Base-by-base conservation (phyloP, 2,329 filamentous ascomycete species). In the Talaromyces marneffei region DNA sequence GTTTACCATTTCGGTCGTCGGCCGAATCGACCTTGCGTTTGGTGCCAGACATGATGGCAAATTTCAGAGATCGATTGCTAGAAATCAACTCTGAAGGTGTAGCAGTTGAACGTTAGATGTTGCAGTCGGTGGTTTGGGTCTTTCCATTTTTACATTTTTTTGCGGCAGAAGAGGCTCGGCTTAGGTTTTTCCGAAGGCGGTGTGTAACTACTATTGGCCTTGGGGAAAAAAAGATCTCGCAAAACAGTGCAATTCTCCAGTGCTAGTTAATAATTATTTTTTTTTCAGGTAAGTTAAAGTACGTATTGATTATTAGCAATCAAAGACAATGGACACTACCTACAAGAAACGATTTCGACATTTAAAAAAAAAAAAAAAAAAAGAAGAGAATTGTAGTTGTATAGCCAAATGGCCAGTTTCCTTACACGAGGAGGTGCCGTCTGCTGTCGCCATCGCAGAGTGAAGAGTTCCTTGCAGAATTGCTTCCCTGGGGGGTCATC, bases 381-480 rank as follows among this genome's bases (percentile, higher is more conserved):
- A 72, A 67, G 65, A 66, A 64, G 67, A 70, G 66, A 66, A 62
- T 64, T 66, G 68, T 61, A 65, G 75, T 77, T 65, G 74, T 72
- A 66, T 64, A 70, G 66, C 72, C 74, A 71, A 71, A 67, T 66
- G 71, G 69, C 65, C 66, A 70, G 65, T 52, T 70, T 69, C 68
- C 73, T 68, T 74, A 71, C 74, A 74, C 69, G 67, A 66, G 69
- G 69, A 67, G 77, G 76, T 80, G 80, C 82, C 73, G 72, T 83
- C 81, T 79, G 77, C 75, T 74, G 72, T 77, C 80, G 80, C 81
- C 80, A 81, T 74, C 76, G 74, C 76, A 77, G 79, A 80, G 79
- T 78, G 79, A 76, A 78, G 74, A 72, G 73, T 71, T 78, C 79
- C 82, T 79, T 83, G 81, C 80, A 80, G 79, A 81, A 83, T 83